Conservation (phyloP, 805 yeast genomes). For the Millerozyma miso region DNA sequence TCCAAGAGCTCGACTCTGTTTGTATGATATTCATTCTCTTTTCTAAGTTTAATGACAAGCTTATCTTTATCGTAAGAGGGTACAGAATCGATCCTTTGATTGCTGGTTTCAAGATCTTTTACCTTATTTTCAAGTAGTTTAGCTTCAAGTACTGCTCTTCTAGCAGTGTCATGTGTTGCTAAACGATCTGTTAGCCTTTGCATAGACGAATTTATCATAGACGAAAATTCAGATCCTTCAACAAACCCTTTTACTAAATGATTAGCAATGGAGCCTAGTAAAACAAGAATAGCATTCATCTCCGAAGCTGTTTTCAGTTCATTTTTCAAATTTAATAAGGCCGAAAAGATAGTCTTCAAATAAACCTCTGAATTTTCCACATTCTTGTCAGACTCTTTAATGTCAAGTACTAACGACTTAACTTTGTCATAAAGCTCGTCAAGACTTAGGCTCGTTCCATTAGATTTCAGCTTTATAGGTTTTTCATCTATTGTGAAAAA, state of each 20-base stretch:
- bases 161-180: constrained; percentile 31
- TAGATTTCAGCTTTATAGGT: background rate
- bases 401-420: constrained; percentile 2
- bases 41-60: constrained; percentile 18
- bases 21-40: constrained; percentile 17
- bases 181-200: constrained; percentile 32
- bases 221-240: constrained; percentile 19
- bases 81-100: constrained; percentile 17
- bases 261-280: constrained; percentile 29
- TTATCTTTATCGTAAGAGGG: constrained; percentile 18
- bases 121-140: constrained; percentile 20
- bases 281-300: constrained; percentile 18
- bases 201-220: constrained; percentile 28
- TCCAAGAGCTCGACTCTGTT: constrained; percentile 21
- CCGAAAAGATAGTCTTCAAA: constrained; percentile 20
- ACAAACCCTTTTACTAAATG: constrained; percentile 25
- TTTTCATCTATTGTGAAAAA: constrained; percentile 7
- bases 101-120: constrained; percentile 17
- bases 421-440: constrained; percentile 13
- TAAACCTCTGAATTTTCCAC: constrained; percentile 3
- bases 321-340: constrained; percentile 22
- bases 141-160: constrained; percentile 30
- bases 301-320: constrained; percentile 20
- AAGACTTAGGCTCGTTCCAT: constrained; percentile 5
- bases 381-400: background rate